phyloP scores from a whole-genome alignment of 2,329 filamentous ascomycete species.

The Domatiomyces catenatus region DNA sequence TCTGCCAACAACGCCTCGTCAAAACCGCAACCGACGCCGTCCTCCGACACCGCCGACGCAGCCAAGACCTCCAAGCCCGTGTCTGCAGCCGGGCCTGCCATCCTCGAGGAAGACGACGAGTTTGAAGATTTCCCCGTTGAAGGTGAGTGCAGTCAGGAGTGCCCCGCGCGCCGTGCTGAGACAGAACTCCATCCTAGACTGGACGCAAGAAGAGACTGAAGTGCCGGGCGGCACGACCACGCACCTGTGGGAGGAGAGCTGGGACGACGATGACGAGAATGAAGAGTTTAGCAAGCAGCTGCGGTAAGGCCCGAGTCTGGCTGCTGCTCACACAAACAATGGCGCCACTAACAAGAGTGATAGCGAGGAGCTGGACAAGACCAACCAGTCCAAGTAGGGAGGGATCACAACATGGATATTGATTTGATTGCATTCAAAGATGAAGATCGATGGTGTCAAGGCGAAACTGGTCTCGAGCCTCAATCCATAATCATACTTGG shows the following conservation, averaged over 20 bases:
- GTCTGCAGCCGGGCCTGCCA: conserved; percentile 45
- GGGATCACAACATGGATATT: neutral
- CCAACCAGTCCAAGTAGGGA: conserved; percentile 1
- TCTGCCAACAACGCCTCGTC: neutral
- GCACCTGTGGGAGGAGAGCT: conserved; percentile 98
- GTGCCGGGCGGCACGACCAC: conserved; percentile 45
- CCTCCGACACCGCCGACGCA: conserved; percentile 23
- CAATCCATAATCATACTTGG: neutral
- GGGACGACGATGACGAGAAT: conserved; percentile 94
- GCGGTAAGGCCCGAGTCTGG: conserved; percentile 45
- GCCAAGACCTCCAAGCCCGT: conserved; percentile 34
- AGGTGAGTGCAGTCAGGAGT: conserved; percentile 39
- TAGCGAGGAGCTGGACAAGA: conserved; percentile 5
- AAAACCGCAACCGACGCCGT: conserved; percentile 12
- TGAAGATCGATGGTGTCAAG: neutral
- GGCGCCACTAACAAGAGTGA: conserved; percentile 15
- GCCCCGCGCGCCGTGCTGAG: neutral
- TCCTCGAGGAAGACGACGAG: conserved; percentile 92
- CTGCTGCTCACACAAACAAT: conserved; percentile 29
- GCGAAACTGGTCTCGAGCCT: neutral
- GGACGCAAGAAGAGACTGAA: conserved; percentile 74
- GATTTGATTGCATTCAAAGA: neutral
- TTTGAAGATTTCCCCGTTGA: conserved; percentile 98
- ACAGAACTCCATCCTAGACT: conserved; percentile 40
- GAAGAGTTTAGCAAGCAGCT: conserved; percentile 94